These are phyloP conservation scores for Calendula officinalis DNA, from an alignment of 129 eudicot species.

Conservation along the genomic window DNA sequence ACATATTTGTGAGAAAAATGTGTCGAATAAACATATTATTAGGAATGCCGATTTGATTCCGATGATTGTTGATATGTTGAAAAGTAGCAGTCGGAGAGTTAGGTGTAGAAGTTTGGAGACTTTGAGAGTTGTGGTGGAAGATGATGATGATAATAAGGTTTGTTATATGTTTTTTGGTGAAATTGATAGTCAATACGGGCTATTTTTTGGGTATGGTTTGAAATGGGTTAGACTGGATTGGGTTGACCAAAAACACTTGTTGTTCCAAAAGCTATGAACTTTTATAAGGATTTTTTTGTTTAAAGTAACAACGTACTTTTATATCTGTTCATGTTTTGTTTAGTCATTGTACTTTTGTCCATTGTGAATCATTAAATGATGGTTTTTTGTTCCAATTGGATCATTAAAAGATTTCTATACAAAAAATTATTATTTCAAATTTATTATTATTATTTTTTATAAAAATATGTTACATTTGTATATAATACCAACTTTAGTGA, in stretches of 20 bases:
- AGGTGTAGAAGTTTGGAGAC: conserved; percentile 77
- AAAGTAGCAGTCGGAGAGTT: conserved; percentile 67
- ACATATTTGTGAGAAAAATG: conserved; percentile 53
- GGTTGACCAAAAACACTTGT: background rate
- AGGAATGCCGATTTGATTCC: conserved; percentile 67
- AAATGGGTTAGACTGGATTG: background rate
- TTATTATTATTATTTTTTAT: no score
- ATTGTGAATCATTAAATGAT: no score
- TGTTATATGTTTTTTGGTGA: conserved; percentile 27
- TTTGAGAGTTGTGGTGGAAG: conserved; percentile 77
- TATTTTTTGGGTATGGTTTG: background rate
- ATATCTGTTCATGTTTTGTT: no score
- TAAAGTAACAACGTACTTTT: no score
- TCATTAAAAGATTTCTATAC: no score
- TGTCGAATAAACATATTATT: conserved; percentile 57
- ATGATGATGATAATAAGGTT: conserved; percentile 81
- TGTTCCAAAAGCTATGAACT: no score
- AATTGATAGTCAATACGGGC: background rate
- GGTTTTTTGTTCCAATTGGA: no score
- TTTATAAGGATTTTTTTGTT: no score
- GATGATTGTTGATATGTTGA: conserved; percentile 69
- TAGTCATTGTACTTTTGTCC: no score
- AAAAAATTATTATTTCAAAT: no score
- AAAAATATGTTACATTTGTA: no score
- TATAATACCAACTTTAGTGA: no score